Evolutionary conservation across 768 basidiomycete species (phyloP).

Genomic region (Strobilomyces dryophilus): DNA sequence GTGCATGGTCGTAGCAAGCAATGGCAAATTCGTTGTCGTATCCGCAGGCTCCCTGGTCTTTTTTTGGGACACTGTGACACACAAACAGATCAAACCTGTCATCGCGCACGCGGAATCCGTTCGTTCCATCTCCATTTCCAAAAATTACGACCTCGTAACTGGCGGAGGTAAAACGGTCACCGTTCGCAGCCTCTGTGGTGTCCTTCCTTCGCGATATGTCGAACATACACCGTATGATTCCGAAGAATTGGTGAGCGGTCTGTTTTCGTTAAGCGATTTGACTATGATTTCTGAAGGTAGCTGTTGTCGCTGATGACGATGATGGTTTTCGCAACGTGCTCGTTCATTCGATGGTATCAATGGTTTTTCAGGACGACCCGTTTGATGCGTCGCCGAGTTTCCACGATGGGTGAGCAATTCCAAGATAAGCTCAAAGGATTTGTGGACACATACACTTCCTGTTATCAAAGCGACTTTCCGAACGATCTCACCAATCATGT

Average conservation of each 20-base stretch:
- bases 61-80: slow-evolving; percentile 9
- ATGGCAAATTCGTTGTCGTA: slow-evolving; percentile 8
- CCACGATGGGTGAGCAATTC: slow-evolving; percentile 1
- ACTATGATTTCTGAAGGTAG: background rate
- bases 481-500: slow-evolving; percentile 9
- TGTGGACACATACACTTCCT: background rate
- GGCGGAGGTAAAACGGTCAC: slow-evolving; percentile 2
- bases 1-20: slow-evolving; percentile 8
- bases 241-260: background rate
- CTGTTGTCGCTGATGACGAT: background rate
- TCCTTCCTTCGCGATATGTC: slow-evolving; percentile 6
- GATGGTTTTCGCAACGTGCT: too few relatives aligned
- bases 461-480: background rate
- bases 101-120: slow-evolving; percentile 3
- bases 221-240: background rate
- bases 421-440: slow-evolving; percentile 2
- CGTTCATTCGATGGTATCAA: background rate
- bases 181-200: slow-evolving; percentile 1
- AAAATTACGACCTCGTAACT: slow-evolving; percentile 2
- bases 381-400: background rate
- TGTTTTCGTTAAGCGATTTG: background rate
- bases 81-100: slow-evolving; percentile 3
- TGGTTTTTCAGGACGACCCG: background rate
- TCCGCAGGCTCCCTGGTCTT: background rate
- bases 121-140: slow-evolving; percentile 8